phyloP scores from a whole-genome alignment of 495 filamentous ascomycete species.

The Penicillium dipodomyicola region DNA sequence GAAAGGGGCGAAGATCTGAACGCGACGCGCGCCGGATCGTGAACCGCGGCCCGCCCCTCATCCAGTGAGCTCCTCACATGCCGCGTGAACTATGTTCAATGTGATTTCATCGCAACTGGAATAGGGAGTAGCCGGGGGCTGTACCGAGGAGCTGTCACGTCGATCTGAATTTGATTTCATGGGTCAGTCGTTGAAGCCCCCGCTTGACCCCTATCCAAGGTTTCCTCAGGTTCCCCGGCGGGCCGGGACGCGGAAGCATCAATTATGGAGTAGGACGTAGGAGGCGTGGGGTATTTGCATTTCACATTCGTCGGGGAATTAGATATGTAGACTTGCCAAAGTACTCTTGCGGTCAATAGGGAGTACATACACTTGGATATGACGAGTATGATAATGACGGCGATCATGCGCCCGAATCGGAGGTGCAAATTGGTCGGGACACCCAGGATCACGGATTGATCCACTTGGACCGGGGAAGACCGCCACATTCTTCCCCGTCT shows the following conservation, averaged over 20 bases:
- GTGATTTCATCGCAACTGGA: background rate
- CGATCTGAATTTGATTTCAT: slow-evolving; percentile 5
- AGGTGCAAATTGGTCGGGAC: slow-evolving; percentile 8
- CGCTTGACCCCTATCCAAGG: background rate
- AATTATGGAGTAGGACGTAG: slow-evolving; percentile 9
- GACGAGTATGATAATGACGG: background rate
- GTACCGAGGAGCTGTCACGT: slow-evolving; percentile 4
- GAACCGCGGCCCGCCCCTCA: slow-evolving; percentile 15
- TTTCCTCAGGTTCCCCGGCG: slow-evolving; percentile 17
- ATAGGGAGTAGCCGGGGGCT: background rate
- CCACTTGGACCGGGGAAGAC: slow-evolving; percentile 21
- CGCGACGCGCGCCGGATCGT: slow-evolving; percentile 8
- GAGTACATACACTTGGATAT: background rate
- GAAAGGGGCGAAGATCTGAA: slow-evolving; percentile 10
- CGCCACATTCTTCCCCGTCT: slow-evolving; percentile 2
- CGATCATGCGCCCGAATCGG: slow-evolving; percentile 4
- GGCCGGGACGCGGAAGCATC: slow-evolving; percentile 14
- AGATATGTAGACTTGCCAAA: background rate
- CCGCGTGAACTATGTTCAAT: background rate
- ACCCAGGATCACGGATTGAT: slow-evolving; percentile 11
- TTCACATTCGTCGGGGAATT: background rate
- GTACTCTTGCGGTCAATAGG: background rate
- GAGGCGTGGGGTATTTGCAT: slow-evolving; percentile 6
- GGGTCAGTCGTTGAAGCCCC: background rate
- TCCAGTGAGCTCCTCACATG: slow-evolving; percentile 6